Evolutionary conservation across 345 rosid species (phyloP).

Genomic region (Murraya koenigii): DNA sequence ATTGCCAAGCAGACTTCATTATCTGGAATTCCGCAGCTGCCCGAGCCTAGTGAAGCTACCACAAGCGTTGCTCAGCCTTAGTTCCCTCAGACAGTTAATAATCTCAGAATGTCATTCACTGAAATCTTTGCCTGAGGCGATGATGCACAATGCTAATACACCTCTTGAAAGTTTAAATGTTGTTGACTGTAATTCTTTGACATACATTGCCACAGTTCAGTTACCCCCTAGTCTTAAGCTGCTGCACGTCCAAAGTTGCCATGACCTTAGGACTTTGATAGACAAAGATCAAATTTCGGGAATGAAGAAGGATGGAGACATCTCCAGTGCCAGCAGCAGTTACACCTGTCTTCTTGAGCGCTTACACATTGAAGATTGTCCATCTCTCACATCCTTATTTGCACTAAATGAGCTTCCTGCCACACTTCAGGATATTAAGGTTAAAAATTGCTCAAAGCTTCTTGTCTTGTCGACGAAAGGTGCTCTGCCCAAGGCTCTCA

Average conservation of each 20-base stretch:
- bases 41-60: constrained; percentile 12
- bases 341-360: background rate
- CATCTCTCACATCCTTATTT: constrained; percentile 13
- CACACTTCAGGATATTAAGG: constrained; percentile 8
- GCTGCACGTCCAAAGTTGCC: constrained; percentile 6
- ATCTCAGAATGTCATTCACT: constrained; percentile 4
- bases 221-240: constrained; percentile 9
- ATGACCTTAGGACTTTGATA: constrained; percentile 11
- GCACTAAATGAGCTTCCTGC: constrained; percentile 18
- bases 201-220: background rate
- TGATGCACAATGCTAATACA: background rate
- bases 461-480: constrained; percentile 11
- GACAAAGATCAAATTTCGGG: background rate
- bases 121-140: background rate
- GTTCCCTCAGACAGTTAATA: constrained; percentile 8
- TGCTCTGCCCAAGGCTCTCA: constrained; percentile 10
- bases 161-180: background rate
- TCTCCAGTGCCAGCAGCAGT: background rate
- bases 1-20: background rate
- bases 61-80: background rate
- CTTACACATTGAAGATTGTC: constrained; percentile 8
- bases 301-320: background rate
- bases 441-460: constrained; percentile 13
- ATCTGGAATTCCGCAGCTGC: constrained; percentile 1
- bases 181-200: constrained; percentile 12